Conservation (phyloP, 2,329 filamentous ascomycete species). For the Neofusicoccum sp. region DNA sequence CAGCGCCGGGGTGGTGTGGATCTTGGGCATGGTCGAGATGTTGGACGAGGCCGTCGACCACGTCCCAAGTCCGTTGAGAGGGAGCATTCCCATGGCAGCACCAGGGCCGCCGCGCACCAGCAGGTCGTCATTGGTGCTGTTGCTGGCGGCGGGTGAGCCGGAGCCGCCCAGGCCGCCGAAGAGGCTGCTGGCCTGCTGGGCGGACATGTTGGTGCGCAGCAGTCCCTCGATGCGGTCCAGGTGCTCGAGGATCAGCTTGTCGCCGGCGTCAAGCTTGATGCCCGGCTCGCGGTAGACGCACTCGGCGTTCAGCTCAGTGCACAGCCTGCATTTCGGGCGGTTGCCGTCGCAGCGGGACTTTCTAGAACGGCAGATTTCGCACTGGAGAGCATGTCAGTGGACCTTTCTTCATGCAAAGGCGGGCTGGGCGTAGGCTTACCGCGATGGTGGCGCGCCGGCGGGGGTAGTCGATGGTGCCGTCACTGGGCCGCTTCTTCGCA, state of each 20-base stretch:
- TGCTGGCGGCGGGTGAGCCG: slow-evolving; percentile 43
- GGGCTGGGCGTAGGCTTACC: slow-evolving; percentile 25
- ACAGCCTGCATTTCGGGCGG: slow-evolving; percentile 81
- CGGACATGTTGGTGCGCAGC: slow-evolving; percentile 68
- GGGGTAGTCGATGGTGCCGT: slow-evolving; percentile 44
- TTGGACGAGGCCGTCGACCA: slow-evolving; percentile 64
- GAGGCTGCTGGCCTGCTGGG: slow-evolving; percentile 53
- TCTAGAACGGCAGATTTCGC: slow-evolving; percentile 76
- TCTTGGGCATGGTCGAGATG: slow-evolving; percentile 82
- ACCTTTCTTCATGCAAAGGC: background rate
- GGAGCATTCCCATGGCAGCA: slow-evolving; percentile 37
- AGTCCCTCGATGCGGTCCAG: slow-evolving; percentile 74
- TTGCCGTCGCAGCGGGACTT: slow-evolving; percentile 78
- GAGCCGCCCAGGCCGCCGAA: slow-evolving; percentile 1
- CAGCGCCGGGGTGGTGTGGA: slow-evolving; percentile 76
- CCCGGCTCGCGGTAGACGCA: slow-evolving; percentile 83
- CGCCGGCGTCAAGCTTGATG: slow-evolving; percentile 82
- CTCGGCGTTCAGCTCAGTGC: slow-evolving; percentile 76
- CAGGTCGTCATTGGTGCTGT: slow-evolving; percentile 46
- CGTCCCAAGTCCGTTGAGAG: slow-evolving; percentile 63
- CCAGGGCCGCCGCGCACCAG: slow-evolving; percentile 38
- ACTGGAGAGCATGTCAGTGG: slow-evolving; percentile 53
- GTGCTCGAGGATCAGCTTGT: slow-evolving; percentile 80
- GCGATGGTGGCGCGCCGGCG: slow-evolving; percentile 42
- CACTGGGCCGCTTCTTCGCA: slow-evolving; percentile 39